phyloP scores from a whole-genome alignment of 164 flowering plant genomes.

The Vitis labrusca region DNA sequence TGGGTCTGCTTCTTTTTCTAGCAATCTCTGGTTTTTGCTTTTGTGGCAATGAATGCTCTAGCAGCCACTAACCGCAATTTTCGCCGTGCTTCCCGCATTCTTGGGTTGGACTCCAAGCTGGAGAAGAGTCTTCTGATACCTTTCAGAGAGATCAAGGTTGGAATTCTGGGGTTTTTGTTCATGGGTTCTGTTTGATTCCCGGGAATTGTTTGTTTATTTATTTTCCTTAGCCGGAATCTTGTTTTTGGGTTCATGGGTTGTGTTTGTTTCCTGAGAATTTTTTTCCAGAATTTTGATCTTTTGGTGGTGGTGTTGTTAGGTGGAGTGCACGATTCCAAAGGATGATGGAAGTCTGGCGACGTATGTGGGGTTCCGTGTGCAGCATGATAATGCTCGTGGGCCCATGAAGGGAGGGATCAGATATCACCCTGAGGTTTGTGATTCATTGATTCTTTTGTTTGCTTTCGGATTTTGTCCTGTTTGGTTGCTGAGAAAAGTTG shows the following conservation, averaged over 20 bases:
- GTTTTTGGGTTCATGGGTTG: neutral
- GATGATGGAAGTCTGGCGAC: conserved; percentile 86
- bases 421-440: conserved; percentile 83
- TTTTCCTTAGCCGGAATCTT: neutral
- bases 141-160: conserved; percentile 74
- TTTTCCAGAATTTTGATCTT: neutral
- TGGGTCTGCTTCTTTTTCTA: neutral
- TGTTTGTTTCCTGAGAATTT: conserved; percentile 4
- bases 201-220: neutral
- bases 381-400: conserved; percentile 92
- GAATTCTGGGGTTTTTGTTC: neutral
- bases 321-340: conserved; percentile 93
- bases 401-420: conserved; percentile 99
- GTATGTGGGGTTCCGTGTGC: conserved; percentile 83
- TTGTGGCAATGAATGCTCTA: conserved; percentile 61
- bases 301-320: conserved; percentile 36
- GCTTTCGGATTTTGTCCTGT: neutral
- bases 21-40: neutral
- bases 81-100: conserved; percentile 59
- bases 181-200: conserved; percentile 6
- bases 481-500: neutral
- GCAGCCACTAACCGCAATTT: conserved; percentile 76
- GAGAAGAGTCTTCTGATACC: conserved; percentile 76
- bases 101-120: conserved; percentile 74
- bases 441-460: neutral